A percentile compares a stretch with the other conserved stretches of the same genome.
Evolutionary conservation across 768 basidiomycete genomes (phyloP).

Genomic region (Macrolepiota fuliginosa): DNA sequence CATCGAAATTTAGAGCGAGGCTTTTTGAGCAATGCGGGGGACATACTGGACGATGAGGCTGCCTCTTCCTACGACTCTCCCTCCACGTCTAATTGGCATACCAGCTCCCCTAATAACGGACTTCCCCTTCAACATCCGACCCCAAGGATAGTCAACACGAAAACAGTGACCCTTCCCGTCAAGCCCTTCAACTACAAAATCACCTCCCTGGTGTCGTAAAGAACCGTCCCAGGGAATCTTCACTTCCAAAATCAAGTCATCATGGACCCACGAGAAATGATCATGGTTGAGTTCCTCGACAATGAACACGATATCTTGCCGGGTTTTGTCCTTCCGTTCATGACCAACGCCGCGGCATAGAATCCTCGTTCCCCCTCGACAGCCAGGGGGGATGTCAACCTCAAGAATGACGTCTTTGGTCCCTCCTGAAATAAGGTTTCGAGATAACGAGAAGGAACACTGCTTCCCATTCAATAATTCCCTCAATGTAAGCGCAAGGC

Average conservation of each 20-base stretch:
- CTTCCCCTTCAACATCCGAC: slow-evolving; percentile 47
- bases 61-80: slow-evolving; percentile 52
- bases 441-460: slow-evolving; percentile 59
- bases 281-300: slow-evolving; percentile 58
- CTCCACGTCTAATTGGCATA: slow-evolving; percentile 63
- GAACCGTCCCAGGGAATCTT: slow-evolving; percentile 55
- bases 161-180: slow-evolving; percentile 54
- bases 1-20: background rate
- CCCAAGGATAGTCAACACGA: slow-evolving; percentile 51
- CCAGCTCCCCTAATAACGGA: slow-evolving; percentile 55
- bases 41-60: slow-evolving; percentile 64
- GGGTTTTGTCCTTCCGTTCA: slow-evolving; percentile 51
- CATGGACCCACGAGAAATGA: slow-evolving; percentile 52
- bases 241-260: slow-evolving; percentile 55
- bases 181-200: slow-evolving; percentile 52
- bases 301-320: slow-evolving; percentile 68
- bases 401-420: slow-evolving; percentile 56
- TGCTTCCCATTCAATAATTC: slow-evolving; percentile 57
- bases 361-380: slow-evolving; percentile 57
- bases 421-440: slow-evolving; percentile 46
- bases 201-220: slow-evolving; percentile 44
- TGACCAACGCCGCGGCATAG: slow-evolving; percentile 65
- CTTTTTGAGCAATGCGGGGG: slow-evolving; percentile 1
- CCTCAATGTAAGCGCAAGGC: slow-evolving; percentile 57
- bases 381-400: slow-evolving; percentile 60